Conservation (phyloP, 2,329 filamentous ascomycete genomes). For the Aspergillus novoparasiticus region DNA sequence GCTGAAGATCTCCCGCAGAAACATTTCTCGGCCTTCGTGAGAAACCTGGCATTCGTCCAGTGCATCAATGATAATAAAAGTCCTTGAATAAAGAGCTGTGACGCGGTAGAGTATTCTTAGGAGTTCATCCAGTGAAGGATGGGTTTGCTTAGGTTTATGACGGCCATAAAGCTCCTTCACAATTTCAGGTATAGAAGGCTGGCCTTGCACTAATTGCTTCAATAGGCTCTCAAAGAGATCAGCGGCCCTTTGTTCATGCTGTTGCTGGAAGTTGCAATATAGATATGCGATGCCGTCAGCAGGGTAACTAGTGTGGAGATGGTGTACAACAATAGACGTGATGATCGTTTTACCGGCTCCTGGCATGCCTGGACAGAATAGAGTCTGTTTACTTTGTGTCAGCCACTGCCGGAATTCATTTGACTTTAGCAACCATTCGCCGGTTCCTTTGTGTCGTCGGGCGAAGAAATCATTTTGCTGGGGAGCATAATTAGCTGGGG, state of each 20-base stretch:
- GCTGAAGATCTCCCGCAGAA: slow-evolving; percentile 25
- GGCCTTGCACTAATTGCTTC: slow-evolving; percentile 40
- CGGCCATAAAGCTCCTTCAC: slow-evolving; percentile 33
- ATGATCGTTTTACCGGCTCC: slow-evolving; percentile 26
- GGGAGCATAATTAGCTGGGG: slow-evolving; percentile 8
- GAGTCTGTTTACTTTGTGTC: background rate
- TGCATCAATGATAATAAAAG: slow-evolving; percentile 35
- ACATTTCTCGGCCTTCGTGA: background rate
- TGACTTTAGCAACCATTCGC: slow-evolving; percentile 26
- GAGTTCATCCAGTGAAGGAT: slow-evolving; percentile 30
- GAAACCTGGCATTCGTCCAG: slow-evolving; percentile 31
- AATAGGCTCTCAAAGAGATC: slow-evolving; percentile 40
- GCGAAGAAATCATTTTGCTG: slow-evolving; percentile 21
- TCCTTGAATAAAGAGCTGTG: slow-evolving; percentile 17
- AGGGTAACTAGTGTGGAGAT: background rate
- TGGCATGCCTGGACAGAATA: slow-evolving; percentile 23
- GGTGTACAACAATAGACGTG: slow-evolving; percentile 3
- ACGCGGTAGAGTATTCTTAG: slow-evolving; percentile 20
- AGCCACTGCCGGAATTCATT: slow-evolving; percentile 20
- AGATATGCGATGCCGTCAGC: slow-evolving; percentile 48
- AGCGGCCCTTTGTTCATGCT: slow-evolving; percentile 40
- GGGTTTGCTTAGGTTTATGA: slow-evolving; percentile 17
- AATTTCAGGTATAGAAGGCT: slow-evolving; percentile 24
- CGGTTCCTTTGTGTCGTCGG: slow-evolving; percentile 18
- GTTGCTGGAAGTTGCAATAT: slow-evolving; percentile 49